phyloP scores from a whole-genome alignment of 805 yeast genomes.

The Suhomyces prunicola region DNA sequence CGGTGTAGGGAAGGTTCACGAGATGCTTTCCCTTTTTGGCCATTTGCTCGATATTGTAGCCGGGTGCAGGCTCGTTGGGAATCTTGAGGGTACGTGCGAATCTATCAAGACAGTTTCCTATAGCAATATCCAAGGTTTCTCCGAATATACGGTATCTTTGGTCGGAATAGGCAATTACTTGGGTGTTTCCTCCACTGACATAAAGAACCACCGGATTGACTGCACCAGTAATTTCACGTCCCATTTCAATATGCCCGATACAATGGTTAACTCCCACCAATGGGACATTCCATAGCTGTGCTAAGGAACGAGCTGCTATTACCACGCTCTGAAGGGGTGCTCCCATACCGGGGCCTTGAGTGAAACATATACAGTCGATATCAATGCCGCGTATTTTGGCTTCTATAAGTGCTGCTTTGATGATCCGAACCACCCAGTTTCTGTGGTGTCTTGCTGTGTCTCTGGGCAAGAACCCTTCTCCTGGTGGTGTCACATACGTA shows the following conservation, averaged over 20 bases:
- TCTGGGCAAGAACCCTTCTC: slow-evolving; percentile 94
- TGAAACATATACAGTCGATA: slow-evolving; percentile 81
- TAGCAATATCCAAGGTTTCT: slow-evolving; percentile 96
- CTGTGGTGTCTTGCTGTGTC: slow-evolving; percentile 97
- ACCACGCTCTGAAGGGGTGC: slow-evolving; percentile 95
- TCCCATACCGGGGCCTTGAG: slow-evolving; percentile 99
- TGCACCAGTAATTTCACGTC: slow-evolving; percentile 97
- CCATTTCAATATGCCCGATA: slow-evolving; percentile 98
- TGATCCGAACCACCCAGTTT: slow-evolving; percentile 85
- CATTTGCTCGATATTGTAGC: slow-evolving; percentile 92
- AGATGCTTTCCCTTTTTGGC: slow-evolving; percentile 67
- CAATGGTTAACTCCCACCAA: slow-evolving; percentile 96
- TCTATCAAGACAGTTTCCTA: slow-evolving; percentile 94
- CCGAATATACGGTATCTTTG: slow-evolving; percentile 97
- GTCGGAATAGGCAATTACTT: slow-evolving; percentile 92
- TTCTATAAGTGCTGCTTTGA: slow-evolving; percentile 62
- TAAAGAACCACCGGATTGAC: slow-evolving; percentile 94
- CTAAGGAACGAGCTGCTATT: slow-evolving; percentile 82
- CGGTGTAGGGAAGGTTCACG: slow-evolving; percentile 89
- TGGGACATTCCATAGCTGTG: slow-evolving; percentile 79
- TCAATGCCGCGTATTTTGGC: slow-evolving; percentile 52
- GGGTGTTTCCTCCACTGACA: slow-evolving; percentile 98
- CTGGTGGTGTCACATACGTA: slow-evolving; percentile 95
- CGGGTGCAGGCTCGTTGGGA: slow-evolving; percentile 94
- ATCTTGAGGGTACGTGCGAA: slow-evolving; percentile 90